Base-by-base conservation (phyloP, 345 rosid species). In the Aquilaria sinensis region DNA sequence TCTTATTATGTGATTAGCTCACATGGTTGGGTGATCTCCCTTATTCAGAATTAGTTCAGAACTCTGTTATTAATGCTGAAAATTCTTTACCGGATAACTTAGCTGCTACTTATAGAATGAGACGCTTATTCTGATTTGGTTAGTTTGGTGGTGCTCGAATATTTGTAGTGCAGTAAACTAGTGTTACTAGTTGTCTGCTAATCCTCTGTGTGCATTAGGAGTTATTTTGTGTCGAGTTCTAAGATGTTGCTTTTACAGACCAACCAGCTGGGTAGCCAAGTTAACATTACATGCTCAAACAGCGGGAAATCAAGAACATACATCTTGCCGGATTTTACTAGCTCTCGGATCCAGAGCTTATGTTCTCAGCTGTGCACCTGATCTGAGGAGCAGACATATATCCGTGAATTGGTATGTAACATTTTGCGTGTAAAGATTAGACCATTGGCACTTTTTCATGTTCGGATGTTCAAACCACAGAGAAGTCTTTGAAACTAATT, bases 231-330 rank as follows among this genome's bases (percentile, higher is more conserved):
- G 64, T 41, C 49, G n/a, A 56, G 31, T 65, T 31, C 55, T 23
- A 50, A 43, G 37, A 12, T 66, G 30, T 10, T 29, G 4, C 58
- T n/a, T 41, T 51, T 73, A 83, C 89, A 92, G 98, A 71, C 84
- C 30, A 61, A 47, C 37, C 83, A 77, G 69, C 37, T 70, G 3
- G 93, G 96, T 37, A 89, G 65, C 81, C 96, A 89, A 67, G 67
- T 74, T 47, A 89, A 83, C 63, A 29, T 92, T 54, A 92, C 96
- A 3, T 92, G 98, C 79, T 72, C 70, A 41, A 81, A 70, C 76
- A 89, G 72, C 16, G 88, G 96, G 43, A 85, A 79, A 67, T 78
- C 88, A 37, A 8, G 43, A 3, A 41, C 71, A 3, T 85, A 78
- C 72, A 51, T 66, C 33, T 48, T 85, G 77, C 51, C 82, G 3